Evolutionary conservation across 495 filamentous ascomycete genomes (phyloP), one percentile per base, ranked within the genome.

Genomic region (Cryomyces antarcticus): DNA sequence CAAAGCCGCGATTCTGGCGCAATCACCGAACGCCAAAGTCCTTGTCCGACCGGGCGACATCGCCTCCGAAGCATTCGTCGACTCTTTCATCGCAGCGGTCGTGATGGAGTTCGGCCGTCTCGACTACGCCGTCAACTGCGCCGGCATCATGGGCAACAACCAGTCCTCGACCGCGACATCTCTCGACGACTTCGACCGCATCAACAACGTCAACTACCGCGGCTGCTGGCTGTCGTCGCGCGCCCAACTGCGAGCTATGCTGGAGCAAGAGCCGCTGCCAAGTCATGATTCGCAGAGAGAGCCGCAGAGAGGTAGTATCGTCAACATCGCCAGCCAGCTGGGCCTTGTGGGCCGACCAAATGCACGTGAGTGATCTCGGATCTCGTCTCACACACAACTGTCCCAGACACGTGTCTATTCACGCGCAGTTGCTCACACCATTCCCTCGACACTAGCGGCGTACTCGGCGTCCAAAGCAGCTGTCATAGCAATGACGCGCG

Each of bases 121-220:
- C 0, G 71, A 74, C 44, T 73, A 72, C 53, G 60, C 52, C 5
- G 67, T 70, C 4, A 70, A 67, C 43, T 64, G 60, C 44, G 69
- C 69, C 4, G 70, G 70, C 28, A 39, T 70, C 0, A 47, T 66
- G 13, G 62, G 65, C 11, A 46, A 56, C 4, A 54, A 54, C 7
- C 39, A 55, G 12, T 56, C 59, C 31, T 66, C 67, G 1, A 53
- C 49, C 5, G 61, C 64, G 30, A 63, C 54, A 0, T 43, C 52
- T 0, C 41, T 55, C 1, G 58, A 53, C 6, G 54, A 60, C 28
- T 72, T 69, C 41, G 67, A 74, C 44, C 56, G 56, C 0, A 61
- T 72, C 24, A 70, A 66, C 45, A 58, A 55, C 29, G 58, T 70
- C 49, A 72, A 74, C 46, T 71, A 70, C 44, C 57, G 64, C 7